Percentiles rank a stretch among this genome's conserved stretches.
phyloP scores from a whole-genome alignment of 352 stramenopile genomes.

The Phytophthora brassicae region DNA sequence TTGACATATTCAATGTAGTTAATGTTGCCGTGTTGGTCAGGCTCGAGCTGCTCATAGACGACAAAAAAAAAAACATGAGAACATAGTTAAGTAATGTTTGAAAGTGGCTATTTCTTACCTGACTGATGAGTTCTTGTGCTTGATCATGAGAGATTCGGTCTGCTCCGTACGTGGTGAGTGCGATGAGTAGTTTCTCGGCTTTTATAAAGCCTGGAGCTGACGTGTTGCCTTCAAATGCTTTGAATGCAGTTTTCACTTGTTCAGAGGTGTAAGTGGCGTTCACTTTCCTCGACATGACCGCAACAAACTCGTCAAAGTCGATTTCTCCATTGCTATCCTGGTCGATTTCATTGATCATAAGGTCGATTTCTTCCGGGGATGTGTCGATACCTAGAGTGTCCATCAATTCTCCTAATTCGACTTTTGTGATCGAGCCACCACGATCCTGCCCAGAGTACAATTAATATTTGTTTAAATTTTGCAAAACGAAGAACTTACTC shows the following conservation, averaged over 20 bases:
- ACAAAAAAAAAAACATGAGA: slow-evolving; percentile 6
- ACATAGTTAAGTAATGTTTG: neutral
- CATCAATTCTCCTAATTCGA: slow-evolving; percentile 93
- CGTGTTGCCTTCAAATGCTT: slow-evolving; percentile 67
- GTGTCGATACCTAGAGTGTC: slow-evolving; percentile 94
- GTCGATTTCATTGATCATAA: slow-evolving; percentile 96
- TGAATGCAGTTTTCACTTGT: slow-evolving; percentile 92
- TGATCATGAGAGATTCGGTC: slow-evolving; percentile 91
- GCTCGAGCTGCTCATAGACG: slow-evolving; percentile 72
- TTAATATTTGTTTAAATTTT: too few relatives aligned
- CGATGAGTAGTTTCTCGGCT: slow-evolving; percentile 80
- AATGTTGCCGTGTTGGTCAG: slow-evolving; percentile 90
- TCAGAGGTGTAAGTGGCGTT: slow-evolving; percentile 93
- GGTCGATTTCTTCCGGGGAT: slow-evolving; percentile 91
- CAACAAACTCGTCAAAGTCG: slow-evolving; percentile 95
- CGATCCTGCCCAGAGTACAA: too few relatives aligned
- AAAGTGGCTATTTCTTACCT: slow-evolving; percentile 67
- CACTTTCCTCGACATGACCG: slow-evolving; percentile 94
- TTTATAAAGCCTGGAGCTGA: slow-evolving; percentile 79
- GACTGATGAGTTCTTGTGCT: slow-evolving; percentile 89
- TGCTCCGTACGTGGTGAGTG: slow-evolving; percentile 89
- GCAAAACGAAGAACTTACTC: slow-evolving; percentile 42
- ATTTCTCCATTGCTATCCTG: slow-evolving; percentile 94
- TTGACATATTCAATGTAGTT: slow-evolving; percentile 95
- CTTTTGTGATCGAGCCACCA: slow-evolving; percentile 92